These are phyloP conservation scores for Cyberlindnera subsufficiens DNA, from an alignment of 805 yeast genomes.

Conservation along the genomic window DNA sequence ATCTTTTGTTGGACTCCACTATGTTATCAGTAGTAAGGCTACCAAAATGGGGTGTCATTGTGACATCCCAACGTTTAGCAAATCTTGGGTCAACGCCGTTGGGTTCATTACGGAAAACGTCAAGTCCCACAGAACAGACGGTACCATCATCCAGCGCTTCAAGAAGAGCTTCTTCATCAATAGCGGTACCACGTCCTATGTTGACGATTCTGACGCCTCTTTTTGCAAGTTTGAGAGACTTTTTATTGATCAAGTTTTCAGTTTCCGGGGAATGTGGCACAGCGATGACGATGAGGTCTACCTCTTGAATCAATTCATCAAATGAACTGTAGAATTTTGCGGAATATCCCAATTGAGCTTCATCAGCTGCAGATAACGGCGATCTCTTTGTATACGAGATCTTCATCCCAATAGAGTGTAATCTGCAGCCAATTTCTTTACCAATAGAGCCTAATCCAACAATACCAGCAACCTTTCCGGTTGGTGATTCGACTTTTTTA, in stretches of 20 bases:
- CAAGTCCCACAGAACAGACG: slow-evolving; percentile 61
- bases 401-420: slow-evolving; percentile 55
- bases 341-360: slow-evolving; percentile 36
- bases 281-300: slow-evolving; percentile 59
- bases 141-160: slow-evolving; percentile 53
- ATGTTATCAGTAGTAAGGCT: slow-evolving; percentile 57
- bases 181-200: slow-evolving; percentile 66
- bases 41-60: slow-evolving; percentile 61
- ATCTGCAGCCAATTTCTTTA: slow-evolving; percentile 49
- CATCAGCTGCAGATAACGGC: slow-evolving; percentile 28
- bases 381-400: slow-evolving; percentile 57
- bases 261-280: slow-evolving; percentile 63
- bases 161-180: slow-evolving; percentile 58
- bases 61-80: slow-evolving; percentile 54
- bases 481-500: slow-evolving; percentile 44
- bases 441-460: slow-evolving; percentile 80
- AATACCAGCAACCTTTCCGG: slow-evolving; percentile 52
- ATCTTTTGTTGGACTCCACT: slow-evolving; percentile 43
- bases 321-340: slow-evolving; percentile 42
- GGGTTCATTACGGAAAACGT: slow-evolving; percentile 67
- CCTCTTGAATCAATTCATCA: slow-evolving; percentile 32
- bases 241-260: slow-evolving; percentile 42
- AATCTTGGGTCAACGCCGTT: slow-evolving; percentile 38
- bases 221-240: slow-evolving; percentile 40
- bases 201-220: slow-evolving; percentile 60